phyloP scores from a whole-genome alignment of 768 basidiomycete genomes.

The Fomitopsis pulvina region DNA sequence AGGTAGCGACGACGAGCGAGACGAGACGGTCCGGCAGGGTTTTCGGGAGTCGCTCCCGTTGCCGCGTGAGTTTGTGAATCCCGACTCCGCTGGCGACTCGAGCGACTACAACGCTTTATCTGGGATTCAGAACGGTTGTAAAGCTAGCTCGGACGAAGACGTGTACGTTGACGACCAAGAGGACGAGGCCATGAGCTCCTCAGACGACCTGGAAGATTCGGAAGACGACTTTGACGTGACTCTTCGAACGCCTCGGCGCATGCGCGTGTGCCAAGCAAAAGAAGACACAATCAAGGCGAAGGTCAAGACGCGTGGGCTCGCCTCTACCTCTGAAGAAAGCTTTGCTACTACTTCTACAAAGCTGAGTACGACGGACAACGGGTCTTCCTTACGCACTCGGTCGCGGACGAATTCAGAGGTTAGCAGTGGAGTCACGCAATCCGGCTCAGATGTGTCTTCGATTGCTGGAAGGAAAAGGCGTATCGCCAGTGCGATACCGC shows the following conservation, averaged over 20 bases:
- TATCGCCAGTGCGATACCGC: slow-evolving; percentile 8
- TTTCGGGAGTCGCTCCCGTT: slow-evolving; percentile 68
- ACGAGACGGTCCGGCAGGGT: slow-evolving; percentile 37
- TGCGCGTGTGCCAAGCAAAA: slow-evolving; percentile 31
- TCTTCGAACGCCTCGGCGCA: slow-evolving; percentile 62
- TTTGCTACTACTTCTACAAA: slow-evolving; percentile 18
- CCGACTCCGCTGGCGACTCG: slow-evolving; percentile 52
- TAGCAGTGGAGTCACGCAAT: slow-evolving; percentile 3
- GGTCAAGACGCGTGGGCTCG: too few species aligned
- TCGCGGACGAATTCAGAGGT: slow-evolving; percentile 16
- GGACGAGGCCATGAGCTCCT: slow-evolving; percentile 18
- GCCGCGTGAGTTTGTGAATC: slow-evolving; percentile 51
- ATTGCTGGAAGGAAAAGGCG: slow-evolving; percentile 23
- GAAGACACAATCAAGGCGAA: slow-evolving; percentile 7
- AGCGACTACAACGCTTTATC: slow-evolving; percentile 42
- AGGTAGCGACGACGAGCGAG: slow-evolving; percentile 5
- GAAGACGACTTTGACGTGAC: slow-evolving; percentile 66
- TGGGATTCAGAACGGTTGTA: slow-evolving; percentile 36
- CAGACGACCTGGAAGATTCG: slow-evolving; percentile 33
- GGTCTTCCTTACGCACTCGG: slow-evolving; percentile 22
- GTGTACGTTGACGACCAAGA: slow-evolving; percentile 21
- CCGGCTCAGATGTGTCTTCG: slow-evolving; percentile 14
- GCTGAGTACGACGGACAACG: slow-evolving; percentile 25
- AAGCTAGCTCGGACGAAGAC: slow-evolving; percentile 11
- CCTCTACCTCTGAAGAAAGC: background rate